These are phyloP conservation scores for Ceratobasidium sp. DNA, from an alignment of 1,284 basidiomycete species.

Conservation along the genomic window DNA sequence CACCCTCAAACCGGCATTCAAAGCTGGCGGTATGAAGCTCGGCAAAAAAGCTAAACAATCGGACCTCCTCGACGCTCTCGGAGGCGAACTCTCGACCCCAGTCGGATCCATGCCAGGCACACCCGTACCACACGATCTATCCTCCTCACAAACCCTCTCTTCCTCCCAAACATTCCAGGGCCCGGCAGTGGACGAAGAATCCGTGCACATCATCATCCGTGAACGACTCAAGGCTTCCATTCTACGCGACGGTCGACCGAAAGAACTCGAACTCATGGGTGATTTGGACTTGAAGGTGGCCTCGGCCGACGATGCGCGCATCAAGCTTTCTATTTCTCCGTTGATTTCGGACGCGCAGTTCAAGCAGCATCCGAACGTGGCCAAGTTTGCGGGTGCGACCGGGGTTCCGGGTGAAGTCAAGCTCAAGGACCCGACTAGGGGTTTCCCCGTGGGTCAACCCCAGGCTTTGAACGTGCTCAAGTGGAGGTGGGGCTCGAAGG, in stretches of 20 bases:
- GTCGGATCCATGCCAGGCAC: slow-evolving; percentile 56
- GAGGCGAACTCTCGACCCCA: slow-evolving; percentile 72
- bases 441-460: slow-evolving; percentile 88
- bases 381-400: slow-evolving; percentile 71
- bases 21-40: slow-evolving; percentile 97
- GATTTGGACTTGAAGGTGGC: slow-evolving; percentile 88
- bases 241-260: slow-evolving; percentile 88
- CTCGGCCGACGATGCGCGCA: slow-evolving; percentile 77
- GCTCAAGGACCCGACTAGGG: slow-evolving; percentile 80
- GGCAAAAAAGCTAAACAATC: slow-evolving; percentile 91
- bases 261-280: slow-evolving; percentile 89
- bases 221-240: slow-evolving; percentile 84
- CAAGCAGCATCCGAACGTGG: slow-evolving; percentile 96
- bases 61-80: slow-evolving; percentile 86
- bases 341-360: slow-evolving; percentile 80
- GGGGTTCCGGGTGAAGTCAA: slow-evolving; percentile 70
- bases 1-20: slow-evolving; percentile 72
- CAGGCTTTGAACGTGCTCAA: slow-evolving; percentile 78
- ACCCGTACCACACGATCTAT: slow-evolving; percentile 51
- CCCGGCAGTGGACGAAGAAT: slow-evolving; percentile 17
- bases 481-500: slow-evolving; percentile 90
- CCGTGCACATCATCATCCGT: slow-evolving; percentile 82
- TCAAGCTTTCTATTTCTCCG: slow-evolving; percentile 73
- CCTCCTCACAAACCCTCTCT: slow-evolving; percentile 55
- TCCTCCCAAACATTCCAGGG: slow-evolving; percentile 76